phyloP scores from a whole-genome alignment of 257 asterid species.

The Nicotiana noctiflora region DNA sequence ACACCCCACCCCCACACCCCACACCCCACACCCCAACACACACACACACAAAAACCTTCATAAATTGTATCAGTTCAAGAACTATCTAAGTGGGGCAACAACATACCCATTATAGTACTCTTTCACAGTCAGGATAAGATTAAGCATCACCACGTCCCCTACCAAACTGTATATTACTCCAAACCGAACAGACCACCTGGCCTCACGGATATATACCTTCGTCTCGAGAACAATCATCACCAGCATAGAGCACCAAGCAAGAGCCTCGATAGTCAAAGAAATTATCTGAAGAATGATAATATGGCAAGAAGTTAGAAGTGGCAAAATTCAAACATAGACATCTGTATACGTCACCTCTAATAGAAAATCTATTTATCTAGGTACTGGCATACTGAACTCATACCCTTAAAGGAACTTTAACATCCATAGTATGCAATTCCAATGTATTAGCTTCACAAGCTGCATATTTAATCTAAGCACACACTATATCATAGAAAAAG shows the following conservation, averaged over 20 bases:
- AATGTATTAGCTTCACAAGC: no score
- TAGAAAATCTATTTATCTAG: no score
- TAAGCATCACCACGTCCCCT: slow-evolving; percentile 77
- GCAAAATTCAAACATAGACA: neutral
- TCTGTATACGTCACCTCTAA: no score
- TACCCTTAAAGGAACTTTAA: no score
- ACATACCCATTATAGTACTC: slow-evolving; percentile 63
- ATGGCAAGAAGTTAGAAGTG: neutral
- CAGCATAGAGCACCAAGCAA: slow-evolving; percentile 79
- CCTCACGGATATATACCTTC: slow-evolving; percentile 59
- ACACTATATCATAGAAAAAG: neutral
- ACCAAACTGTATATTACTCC: slow-evolving; percentile 74
- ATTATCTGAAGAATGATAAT: slow-evolving; percentile 34
- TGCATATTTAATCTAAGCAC: no score
- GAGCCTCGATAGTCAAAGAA: slow-evolving; percentile 61
- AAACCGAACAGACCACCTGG: slow-evolving; percentile 82
- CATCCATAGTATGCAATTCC: no score
- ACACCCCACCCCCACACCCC: no score
- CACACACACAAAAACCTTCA: neutral
- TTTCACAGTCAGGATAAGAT: slow-evolving; percentile 50
- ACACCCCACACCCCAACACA: neutral
- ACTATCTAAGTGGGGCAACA: neutral
- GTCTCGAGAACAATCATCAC: slow-evolving; percentile 71
- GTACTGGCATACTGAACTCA: no score
- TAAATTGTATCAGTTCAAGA: neutral